Percentiles rank a stretch among this genome's conserved stretches.
These are phyloP conservation scores for Fusarium vanettenii DNA, from an alignment of 2,329 filamentous ascomycete species.

Conservation along the genomic window DNA sequence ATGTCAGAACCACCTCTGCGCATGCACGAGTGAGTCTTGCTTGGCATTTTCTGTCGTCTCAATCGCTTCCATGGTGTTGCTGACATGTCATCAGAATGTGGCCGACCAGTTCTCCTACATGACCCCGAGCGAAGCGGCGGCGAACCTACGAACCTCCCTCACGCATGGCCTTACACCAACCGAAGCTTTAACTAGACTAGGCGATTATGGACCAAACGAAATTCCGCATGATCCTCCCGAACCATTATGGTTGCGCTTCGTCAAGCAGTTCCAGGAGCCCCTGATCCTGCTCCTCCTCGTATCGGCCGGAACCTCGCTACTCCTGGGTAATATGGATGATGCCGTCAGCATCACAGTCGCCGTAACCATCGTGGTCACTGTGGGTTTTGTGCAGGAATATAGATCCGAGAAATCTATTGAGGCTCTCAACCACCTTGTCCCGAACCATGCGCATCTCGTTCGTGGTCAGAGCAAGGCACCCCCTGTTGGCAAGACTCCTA, in stretches of 20 bases:
- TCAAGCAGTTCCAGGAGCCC: conserved; percentile 97
- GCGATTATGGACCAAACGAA: conserved; percentile 90
- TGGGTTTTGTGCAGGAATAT: conserved; percentile 98
- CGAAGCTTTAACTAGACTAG: conserved; percentile 83
- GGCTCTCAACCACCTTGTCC: conserved; percentile 91
- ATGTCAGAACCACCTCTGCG: conserved; percentile 63
- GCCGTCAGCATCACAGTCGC: conserved; percentile 95
- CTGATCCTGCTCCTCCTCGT: conserved; percentile 91
- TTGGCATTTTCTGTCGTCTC: background rate
- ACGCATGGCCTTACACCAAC: conserved; percentile 82
- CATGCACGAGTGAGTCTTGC: conserved; percentile 62
- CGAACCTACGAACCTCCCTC: conserved; percentile 84
- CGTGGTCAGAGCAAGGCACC: conserved; percentile 62
- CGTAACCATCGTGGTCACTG: conserved; percentile 95
- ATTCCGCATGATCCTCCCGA: conserved; percentile 94
- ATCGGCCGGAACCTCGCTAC: conserved; percentile 86
- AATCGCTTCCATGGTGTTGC: background rate
- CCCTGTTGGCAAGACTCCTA: conserved; percentile 50
- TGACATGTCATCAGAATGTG: conserved; percentile 54
- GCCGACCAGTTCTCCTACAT: conserved; percentile 75
- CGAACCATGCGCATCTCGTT: conserved; percentile 95
- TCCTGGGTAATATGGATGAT: conserved; percentile 95
- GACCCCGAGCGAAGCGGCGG: conserved; percentile 81
- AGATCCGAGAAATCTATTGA: conserved; percentile 97
- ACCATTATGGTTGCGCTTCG: conserved; percentile 92